Evolutionary conservation across 352 stramenopile genomes (phyloP).

Genomic region (Pythium grandisporangium): DNA sequence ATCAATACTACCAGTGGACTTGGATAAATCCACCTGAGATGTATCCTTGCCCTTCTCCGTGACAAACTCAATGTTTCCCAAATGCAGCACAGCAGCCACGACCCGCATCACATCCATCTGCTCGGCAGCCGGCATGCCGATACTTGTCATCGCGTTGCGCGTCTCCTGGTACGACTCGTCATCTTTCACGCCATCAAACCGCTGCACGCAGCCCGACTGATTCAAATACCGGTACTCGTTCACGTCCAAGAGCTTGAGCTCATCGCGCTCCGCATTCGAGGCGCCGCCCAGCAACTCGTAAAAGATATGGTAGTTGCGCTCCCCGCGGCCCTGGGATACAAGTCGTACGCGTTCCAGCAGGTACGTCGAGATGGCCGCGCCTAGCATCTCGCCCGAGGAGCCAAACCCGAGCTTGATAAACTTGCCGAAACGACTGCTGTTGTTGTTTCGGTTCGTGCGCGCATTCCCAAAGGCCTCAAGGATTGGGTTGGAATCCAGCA

Average conservation of each 20-base stretch:
- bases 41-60: conserved; percentile 61
- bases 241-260: conserved; percentile 35
- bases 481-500: conserved; percentile 94
- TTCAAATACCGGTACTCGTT: conserved; percentile 81
- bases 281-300: conserved; percentile 92
- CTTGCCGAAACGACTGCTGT: conserved; percentile 94
- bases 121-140: conserved; percentile 73
- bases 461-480: conserved; percentile 95
- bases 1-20: conserved; percentile 42
- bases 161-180: conserved; percentile 67
- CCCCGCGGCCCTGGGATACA: conserved; percentile 87
- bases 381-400: conserved; percentile 61
- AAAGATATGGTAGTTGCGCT: conserved; percentile 98
- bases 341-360: conserved; percentile 94
- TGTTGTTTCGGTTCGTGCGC: conserved; percentile 95
- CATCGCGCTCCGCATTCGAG: conserved; percentile 34
- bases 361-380: conserved; percentile 87
- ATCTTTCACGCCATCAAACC: conserved; percentile 75
- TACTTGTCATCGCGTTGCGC: conserved; percentile 64
- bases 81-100: conserved; percentile 76
- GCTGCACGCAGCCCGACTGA: conserved; percentile 60
- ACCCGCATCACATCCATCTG: conserved; percentile 76
- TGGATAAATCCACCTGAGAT: conserved; percentile 43
- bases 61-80: conserved; percentile 82
- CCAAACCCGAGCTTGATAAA: conserved; percentile 94